Evolutionary conservation across 2,329 filamentous ascomycete species (phyloP).

Genomic region (Penicillium rolfsii): DNA sequence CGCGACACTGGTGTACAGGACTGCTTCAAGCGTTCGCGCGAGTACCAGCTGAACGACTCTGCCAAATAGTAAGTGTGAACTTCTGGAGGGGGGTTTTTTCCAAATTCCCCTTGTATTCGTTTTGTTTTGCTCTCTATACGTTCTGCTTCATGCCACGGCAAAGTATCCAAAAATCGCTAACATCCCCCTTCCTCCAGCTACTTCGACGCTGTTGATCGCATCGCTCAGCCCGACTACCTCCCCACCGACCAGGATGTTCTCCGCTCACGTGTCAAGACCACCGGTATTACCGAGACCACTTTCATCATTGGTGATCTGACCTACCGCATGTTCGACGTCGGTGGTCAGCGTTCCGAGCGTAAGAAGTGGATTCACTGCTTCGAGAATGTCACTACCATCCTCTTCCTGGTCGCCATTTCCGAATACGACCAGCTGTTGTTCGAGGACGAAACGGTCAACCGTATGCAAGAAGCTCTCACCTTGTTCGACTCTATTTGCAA

Average conservation of each 20-base stretch:
- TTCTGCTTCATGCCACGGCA: neutral
- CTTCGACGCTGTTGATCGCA: constrained; percentile 92
- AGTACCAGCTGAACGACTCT: constrained; percentile 96
- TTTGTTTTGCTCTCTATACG: neutral
- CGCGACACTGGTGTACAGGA: constrained; percentile 90
- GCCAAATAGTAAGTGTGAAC: constrained; percentile 80
- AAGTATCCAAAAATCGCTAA: neutral
- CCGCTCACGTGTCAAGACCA: constrained; percentile 94
- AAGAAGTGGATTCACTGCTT: constrained; percentile 99
- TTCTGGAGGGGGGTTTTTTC: neutral
- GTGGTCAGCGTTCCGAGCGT: constrained; percentile 90
- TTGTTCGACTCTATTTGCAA: constrained; percentile 75
- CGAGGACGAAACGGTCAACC: constrained; percentile 89
- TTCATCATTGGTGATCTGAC: constrained; percentile 94
- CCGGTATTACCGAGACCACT: constrained; percentile 93
- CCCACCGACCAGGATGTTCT: constrained; percentile 95
- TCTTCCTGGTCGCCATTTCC: constrained; percentile 95
- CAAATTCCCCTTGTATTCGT: too few relatives aligned
- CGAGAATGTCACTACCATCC: constrained; percentile 94
- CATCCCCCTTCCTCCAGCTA: constrained; percentile 63
- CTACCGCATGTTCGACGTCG: constrained; percentile 97
- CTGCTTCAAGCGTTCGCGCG: constrained; percentile 92
- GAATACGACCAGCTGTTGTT: constrained; percentile 96
- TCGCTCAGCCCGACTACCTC: constrained; percentile 88
- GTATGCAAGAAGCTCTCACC: constrained; percentile 73